Percentiles rank a stretch among this genome's conserved stretches.
Evolutionary conservation across 352 stramenopile genomes (phyloP).

Genomic region (Pythium brassicae): DNA sequence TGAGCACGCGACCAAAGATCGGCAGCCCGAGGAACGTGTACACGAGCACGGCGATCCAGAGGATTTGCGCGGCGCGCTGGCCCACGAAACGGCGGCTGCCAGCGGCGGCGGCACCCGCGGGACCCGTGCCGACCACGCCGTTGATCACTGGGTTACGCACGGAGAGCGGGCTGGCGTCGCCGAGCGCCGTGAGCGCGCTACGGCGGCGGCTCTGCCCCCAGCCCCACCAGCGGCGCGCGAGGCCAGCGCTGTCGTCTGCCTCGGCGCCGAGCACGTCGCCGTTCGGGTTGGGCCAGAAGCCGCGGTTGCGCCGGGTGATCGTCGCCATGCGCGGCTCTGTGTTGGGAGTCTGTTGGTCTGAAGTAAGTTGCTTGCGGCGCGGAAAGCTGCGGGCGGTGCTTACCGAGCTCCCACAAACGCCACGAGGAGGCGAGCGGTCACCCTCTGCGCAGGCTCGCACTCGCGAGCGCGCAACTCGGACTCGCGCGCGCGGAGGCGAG

Average conservation of each 20-base stretch:
- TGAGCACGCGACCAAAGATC: conserved; percentile 55
- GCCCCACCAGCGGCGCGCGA: conserved; percentile 8
- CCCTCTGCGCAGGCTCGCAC: too few species aligned
- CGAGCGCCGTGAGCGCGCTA: conserved; percentile 20
- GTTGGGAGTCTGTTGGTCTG: not conserved
- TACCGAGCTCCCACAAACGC: not conserved
- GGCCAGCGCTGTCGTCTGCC: conserved; percentile 9
- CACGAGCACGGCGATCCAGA: conserved; percentile 62
- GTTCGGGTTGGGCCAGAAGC: conserved; percentile 29
- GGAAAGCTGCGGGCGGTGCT: not conserved
- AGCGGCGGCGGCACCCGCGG: not conserved
- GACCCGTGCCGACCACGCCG: conserved; percentile 12
- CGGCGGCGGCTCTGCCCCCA: conserved; percentile 2
- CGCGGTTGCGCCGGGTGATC: conserved; percentile 57
- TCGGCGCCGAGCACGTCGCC: conserved; percentile 18
- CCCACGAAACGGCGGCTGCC: conserved; percentile 16
- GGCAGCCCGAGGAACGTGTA: conserved; percentile 66
- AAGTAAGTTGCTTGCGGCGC: too few species aligned
- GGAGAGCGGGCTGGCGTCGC: conserved; percentile 8
- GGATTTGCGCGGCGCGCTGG: conserved; percentile 47
- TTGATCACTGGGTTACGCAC: conserved; percentile 11
- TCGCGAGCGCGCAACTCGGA: too few species aligned
- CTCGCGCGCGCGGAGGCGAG: too few species aligned
- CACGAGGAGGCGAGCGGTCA: not conserved
- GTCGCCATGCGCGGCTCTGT: conserved; percentile 29